These are phyloP conservation scores for Quercus lobata DNA, from an alignment of 331 rosid species.

Conservation along the genomic window DNA sequence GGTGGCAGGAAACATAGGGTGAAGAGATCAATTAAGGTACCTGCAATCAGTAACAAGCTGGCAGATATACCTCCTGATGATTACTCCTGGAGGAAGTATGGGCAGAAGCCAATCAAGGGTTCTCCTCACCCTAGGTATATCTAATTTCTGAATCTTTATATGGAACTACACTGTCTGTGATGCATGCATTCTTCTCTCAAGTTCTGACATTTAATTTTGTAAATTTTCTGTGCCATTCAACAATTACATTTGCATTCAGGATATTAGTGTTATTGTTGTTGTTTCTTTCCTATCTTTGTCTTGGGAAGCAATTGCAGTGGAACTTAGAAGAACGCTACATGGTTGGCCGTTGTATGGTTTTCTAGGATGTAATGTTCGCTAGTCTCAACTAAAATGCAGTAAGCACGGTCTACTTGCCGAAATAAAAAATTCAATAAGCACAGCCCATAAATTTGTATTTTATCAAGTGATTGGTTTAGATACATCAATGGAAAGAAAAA, in stretches of 20 bases:
- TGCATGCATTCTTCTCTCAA: neutral
- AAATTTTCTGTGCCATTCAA: neutral
- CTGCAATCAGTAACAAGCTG: conserved; percentile 96
- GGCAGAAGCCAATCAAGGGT: conserved; percentile 99
- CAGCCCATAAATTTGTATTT: neutral
- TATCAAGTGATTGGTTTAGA: neutral
- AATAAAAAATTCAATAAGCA: neutral
- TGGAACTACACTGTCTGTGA: conserved; percentile 4
- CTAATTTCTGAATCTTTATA: conserved; percentile 13
- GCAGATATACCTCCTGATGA: conserved; percentile 99
- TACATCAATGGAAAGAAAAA: neutral
- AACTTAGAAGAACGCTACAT: neutral
- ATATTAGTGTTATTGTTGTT: neutral
- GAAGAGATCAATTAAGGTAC: conserved; percentile 95
- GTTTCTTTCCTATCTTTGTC: neutral
- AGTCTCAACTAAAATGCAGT: conserved; percentile 1
- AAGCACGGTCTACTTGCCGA: neutral
- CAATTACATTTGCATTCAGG: neutral
- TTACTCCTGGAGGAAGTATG: conserved; percentile 98
- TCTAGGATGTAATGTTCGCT: neutral
- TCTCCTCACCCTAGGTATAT: conserved; percentile 97
- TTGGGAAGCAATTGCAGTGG: neutral
- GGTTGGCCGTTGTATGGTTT: conserved; percentile 12
- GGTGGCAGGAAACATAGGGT: conserved; percentile 84
- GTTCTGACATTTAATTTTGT: neutral